Evolutionary conservation across 768 basidiomycete species (phyloP).

Genomic region (Plicaturopsis crispa): DNA sequence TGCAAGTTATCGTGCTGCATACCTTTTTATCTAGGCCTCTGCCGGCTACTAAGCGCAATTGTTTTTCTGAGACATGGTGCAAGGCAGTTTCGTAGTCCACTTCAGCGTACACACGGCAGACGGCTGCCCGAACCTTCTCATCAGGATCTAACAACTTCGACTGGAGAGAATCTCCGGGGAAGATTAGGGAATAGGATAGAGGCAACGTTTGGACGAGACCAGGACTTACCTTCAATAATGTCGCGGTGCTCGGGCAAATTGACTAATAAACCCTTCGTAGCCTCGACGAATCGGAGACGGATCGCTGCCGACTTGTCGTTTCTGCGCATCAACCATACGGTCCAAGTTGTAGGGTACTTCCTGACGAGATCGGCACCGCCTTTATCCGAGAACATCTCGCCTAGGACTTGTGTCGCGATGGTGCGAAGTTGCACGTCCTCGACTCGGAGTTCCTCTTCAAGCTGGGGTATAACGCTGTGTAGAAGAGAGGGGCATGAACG

Average conservation of each 20-base stretch:
- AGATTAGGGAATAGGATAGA: constrained; percentile 1
- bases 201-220: neutral
- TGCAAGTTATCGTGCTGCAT: too few relatives aligned
- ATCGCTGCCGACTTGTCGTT: constrained; percentile 70
- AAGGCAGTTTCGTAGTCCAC: constrained; percentile 88
- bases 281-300: constrained; percentile 74
- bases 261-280: constrained; percentile 48
- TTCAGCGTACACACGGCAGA: constrained; percentile 72
- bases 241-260: constrained; percentile 62
- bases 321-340: constrained; percentile 69
- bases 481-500: constrained; percentile 74
- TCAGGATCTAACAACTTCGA: constrained; percentile 80
- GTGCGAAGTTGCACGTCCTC: constrained; percentile 64
- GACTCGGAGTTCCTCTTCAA: constrained; percentile 84
- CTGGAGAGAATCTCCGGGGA: constrained; percentile 41
- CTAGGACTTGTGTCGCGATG: constrained; percentile 82
- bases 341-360: constrained; percentile 84
- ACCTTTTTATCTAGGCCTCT: constrained; percentile 87
- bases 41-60: constrained; percentile 57
- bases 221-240: constrained; percentile 62
- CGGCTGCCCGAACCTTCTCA: constrained; percentile 82
- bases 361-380: constrained; percentile 63
- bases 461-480: constrained; percentile 85
- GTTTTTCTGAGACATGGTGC: constrained; percentile 65
- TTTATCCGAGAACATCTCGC: constrained; percentile 84